Percentiles rank a stretch among this genome's conserved stretches.
Evolutionary conservation across 2,329 filamentous ascomycete species (phyloP).

Genomic region (Verticillium albo-atrum): DNA sequence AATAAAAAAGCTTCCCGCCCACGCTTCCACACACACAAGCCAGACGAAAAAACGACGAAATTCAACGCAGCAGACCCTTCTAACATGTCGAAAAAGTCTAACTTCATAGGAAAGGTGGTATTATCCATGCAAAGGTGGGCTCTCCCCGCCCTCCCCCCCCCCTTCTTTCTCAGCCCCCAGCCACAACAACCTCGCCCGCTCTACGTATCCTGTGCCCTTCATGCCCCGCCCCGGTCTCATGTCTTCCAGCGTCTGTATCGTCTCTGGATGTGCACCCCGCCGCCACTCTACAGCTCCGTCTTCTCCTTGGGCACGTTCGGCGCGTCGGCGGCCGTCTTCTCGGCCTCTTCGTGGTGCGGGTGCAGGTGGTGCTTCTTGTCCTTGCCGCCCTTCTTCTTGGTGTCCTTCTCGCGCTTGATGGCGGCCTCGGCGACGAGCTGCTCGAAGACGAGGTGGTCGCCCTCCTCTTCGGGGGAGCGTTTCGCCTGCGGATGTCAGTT

Average conservation of each 20-base stretch:
- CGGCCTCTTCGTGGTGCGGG: conserved; percentile 22
- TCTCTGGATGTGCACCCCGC: too few species aligned
- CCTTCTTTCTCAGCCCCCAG: background rate
- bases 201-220: background rate
- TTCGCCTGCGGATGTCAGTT: conserved; percentile 60
- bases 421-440: conserved; percentile 95
- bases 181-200: background rate
- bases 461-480: conserved; percentile 91
- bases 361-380: conserved; percentile 39
- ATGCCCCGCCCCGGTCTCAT: too few species aligned
- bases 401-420: conserved; percentile 88
- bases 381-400: conserved; percentile 61
- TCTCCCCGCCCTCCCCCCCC: too few species aligned
- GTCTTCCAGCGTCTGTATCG: too few species aligned
- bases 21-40: background rate
- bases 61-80: background rate
- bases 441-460: conserved; percentile 98
- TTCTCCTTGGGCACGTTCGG: conserved; percentile 18
- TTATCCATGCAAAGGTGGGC: background rate
- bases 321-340: conserved; percentile 19
- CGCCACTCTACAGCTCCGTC: background rate
- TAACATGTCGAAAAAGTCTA: background rate
- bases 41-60: background rate
- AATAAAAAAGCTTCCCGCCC: background rate
- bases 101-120: background rate